A percentile compares a stretch with the other conserved stretches of the same genome.
Conservation (phyloP, 345 rosid species). For the Laguncularia racemosa region DNA sequence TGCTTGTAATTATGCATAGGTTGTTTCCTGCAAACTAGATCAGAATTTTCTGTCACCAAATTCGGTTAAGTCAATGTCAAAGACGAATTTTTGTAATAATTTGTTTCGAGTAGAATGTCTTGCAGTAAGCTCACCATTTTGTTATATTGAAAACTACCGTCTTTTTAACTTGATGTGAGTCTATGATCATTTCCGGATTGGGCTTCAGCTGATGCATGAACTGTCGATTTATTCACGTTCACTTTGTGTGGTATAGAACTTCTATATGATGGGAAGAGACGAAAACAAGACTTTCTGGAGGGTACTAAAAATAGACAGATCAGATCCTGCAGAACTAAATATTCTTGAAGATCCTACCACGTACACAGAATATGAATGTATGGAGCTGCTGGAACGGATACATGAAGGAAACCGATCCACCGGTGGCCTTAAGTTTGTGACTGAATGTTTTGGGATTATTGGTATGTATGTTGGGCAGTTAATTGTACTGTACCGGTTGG, state of each 20-base stretch:
- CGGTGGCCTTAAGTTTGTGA: constrained; percentile 84
- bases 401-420: constrained; percentile 77
- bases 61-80: too few species aligned
- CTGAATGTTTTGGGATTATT: constrained; percentile 80
- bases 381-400: constrained; percentile 59
- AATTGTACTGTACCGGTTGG: background rate
- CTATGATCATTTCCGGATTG: too few species aligned
- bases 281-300: constrained; percentile 66
- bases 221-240: background rate
- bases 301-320: constrained; percentile 75
- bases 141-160: too few species aligned
- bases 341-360: constrained; percentile 61
- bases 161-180: too few species aligned
- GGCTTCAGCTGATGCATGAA: too few species aligned
- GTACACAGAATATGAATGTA: constrained; percentile 70
- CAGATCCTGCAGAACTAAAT: constrained; percentile 61
- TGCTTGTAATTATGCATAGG: too few species aligned
- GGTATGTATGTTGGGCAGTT: constrained; percentile 35
- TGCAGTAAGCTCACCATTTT: too few species aligned
- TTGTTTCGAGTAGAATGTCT: too few species aligned
- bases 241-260: constrained; percentile 42
- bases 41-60: too few species aligned
- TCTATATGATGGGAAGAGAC: constrained; percentile 88
- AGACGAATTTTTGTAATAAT: too few species aligned
- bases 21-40: too few species aligned